Evolutionary conservation across 306 rosid genomes (phyloP), one percentile per base, ranked within the genome.

Genomic region (Gleditsia sinensis): DNA sequence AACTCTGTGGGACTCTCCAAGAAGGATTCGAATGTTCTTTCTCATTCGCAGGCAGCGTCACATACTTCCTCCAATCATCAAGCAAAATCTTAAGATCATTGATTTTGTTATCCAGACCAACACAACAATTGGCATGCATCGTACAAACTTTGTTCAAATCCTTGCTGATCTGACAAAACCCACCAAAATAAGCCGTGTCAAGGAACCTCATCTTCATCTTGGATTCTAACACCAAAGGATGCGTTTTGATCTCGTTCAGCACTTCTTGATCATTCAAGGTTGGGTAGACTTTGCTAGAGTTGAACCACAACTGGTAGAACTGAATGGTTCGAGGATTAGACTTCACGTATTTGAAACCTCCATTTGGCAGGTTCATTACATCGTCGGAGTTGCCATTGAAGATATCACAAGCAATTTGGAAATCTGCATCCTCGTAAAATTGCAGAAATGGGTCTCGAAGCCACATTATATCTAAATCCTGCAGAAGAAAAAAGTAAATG

Each of bases 401-500:
- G 23, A 0, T 12, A 72, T 94, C 98, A 27, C 97, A 82, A 17
- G 98, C 93, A 3, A 91, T 91, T 76, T 94, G 98, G 72, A 94
- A 91, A 74, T 91, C 98, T 1, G 76, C 85, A 1, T 89, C 85
- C 19, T 69, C 55, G 57, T 77, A 82, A 69, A 94, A 91, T 0
- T 14, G 67, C 5, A 16, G 68, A 73, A 94, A 94, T 17, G 98
- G 98, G 73, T 90, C 72, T 51, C 91, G 80, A 19, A 94, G 79
- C 98, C 98, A 94, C 97, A 94, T 89, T 37, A 94, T 83, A 58
- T 94, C 97, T 3, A 87, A 66, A 62, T 94, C 98, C 98, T 94
- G 78, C 71, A 67, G n/a, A n/a, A n/a, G n/a, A n/a, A n/a, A n/a
- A n/a, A n/a, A n/a, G n/a, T n/a, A n/a, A n/a, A n/a, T n/a, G n/a